Evolutionary conservation across 208 protist species (phyloP).

Genomic region (Lotmaria passim): DNA sequence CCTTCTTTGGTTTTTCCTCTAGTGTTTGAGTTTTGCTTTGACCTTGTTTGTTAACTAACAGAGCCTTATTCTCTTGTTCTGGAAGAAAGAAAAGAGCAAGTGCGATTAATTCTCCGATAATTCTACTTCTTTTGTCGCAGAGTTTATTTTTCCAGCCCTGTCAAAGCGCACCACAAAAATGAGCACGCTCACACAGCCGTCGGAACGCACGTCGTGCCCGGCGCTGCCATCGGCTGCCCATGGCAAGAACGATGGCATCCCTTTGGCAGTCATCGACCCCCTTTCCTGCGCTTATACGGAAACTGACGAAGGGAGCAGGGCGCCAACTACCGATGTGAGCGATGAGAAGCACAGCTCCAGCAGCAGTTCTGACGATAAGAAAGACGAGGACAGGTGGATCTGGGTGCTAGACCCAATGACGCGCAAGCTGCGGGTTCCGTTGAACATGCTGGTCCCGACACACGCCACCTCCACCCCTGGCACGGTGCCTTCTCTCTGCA

Average conservation of each 20-base stretch:
- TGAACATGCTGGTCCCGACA: constrained; percentile 75
- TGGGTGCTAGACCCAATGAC: constrained; percentile 91
- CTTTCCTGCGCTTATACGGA: constrained; percentile 16
- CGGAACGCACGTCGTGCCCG: constrained; percentile 1
- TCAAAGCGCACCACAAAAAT: neutral
- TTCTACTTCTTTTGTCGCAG: no score
- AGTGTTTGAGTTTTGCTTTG: constrained; percentile 20
- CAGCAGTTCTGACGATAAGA: constrained; percentile 35
- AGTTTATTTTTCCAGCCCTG: neutral
- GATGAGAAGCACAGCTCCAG: constrained; percentile 40
- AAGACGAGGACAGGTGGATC: constrained; percentile 77
- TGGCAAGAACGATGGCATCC: constrained; percentile 20
- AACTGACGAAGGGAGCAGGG: constrained; percentile 26
- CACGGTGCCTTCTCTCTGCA: constrained; percentile 86
- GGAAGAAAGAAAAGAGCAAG: no score
- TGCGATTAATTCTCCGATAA: no score
- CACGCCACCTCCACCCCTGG: constrained; percentile 84
- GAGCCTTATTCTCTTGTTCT: constrained; percentile 16
- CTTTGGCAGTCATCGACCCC: neutral
- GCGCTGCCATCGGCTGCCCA: neutral
- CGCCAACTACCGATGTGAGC: constrained; percentile 31
- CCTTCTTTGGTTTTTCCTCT: neutral
- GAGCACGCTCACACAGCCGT: constrained; percentile 12
- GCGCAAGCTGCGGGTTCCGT: constrained; percentile 82
- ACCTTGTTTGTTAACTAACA: neutral